Evolutionary conservation across 345 rosid species (phyloP).

Genomic region (Eucalyptus cladocalyx): DNA sequence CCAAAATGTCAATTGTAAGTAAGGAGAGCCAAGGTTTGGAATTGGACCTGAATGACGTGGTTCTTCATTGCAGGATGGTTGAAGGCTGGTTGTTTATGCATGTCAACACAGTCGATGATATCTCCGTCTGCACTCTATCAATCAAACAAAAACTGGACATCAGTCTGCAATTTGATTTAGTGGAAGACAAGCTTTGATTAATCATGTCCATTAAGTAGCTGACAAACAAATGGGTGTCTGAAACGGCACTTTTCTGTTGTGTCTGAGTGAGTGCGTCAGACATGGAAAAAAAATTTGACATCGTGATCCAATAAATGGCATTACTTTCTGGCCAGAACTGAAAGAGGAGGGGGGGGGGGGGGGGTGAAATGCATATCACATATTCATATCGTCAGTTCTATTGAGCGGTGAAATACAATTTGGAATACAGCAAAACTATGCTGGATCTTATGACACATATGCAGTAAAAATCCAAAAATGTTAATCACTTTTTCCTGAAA

Average conservation of each 20-base stretch:
- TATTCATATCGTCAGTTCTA: background rate
- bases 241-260: background rate
- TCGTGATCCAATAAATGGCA: background rate
- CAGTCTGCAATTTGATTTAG: background rate
- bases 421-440: background rate
- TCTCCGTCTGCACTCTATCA: slow-evolving; percentile 43
- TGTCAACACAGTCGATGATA: slow-evolving; percentile 37
- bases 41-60: slow-evolving; percentile 29
- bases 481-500: background rate
- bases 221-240: background rate
- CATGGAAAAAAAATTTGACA: background rate
- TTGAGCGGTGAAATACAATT: background rate
- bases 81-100: slow-evolving; percentile 41
- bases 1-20: background rate
- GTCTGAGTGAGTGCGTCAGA: background rate
- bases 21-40: background rate
- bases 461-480: background rate
- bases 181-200: background rate
- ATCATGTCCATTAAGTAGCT: background rate
- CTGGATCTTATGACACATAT: background rate
- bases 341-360: background rate
- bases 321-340: background rate
- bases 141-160: background rate
- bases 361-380: background rate
- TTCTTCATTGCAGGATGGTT: slow-evolving; percentile 31